Percentiles rank a stretch among this genome's conserved stretches.
phyloP scores from a whole-genome alignment of 495 filamentous ascomycete species.

The Neurospora sublineolata region DNA sequence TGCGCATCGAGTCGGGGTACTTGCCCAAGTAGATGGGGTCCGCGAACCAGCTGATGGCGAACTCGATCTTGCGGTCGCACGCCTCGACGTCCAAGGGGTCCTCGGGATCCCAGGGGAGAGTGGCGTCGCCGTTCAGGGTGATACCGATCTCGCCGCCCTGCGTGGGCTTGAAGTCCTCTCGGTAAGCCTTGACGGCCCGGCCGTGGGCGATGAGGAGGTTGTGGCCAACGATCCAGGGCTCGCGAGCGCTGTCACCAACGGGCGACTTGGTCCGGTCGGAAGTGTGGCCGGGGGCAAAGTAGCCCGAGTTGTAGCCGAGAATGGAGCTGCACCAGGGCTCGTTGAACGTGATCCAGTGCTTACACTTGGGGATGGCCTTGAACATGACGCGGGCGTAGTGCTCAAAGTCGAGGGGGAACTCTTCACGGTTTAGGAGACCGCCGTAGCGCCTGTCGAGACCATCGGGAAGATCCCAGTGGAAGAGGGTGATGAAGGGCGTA shows the following conservation, averaged over 20 bases:
- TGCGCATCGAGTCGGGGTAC: constrained; percentile 65
- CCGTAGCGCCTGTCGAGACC: constrained; percentile 51
- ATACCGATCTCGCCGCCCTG: constrained; percentile 50
- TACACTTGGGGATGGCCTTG: constrained; percentile 47
- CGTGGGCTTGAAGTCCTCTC: constrained; percentile 53
- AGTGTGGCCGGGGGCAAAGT: constrained; percentile 49
- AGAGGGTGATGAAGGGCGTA: constrained; percentile 48
- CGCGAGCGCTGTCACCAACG: constrained; percentile 44
- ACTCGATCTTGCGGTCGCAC: constrained; percentile 53
- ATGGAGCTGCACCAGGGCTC: constrained; percentile 53
- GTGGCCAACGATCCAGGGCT: constrained; percentile 52
- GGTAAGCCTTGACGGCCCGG: constrained; percentile 52
- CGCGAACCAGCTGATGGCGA: constrained; percentile 56
- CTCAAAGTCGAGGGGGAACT: constrained; percentile 50
- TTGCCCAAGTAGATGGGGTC: constrained; percentile 67
- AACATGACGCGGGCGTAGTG: constrained; percentile 48
- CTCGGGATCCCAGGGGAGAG: constrained; percentile 44
- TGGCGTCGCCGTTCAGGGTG: constrained; percentile 51
- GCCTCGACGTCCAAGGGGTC: constrained; percentile 48
- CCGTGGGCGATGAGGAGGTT: constrained; percentile 49
- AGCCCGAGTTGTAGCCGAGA: constrained; percentile 47
- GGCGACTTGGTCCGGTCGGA: constrained; percentile 44
- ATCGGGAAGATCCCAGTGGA: constrained; percentile 55
- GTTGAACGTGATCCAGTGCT: constrained; percentile 58
- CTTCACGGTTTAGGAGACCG: constrained; percentile 45